Evolutionary conservation across 2,329 filamentous ascomycete species (phyloP).

Genomic region (Calonectria multiphialidica): DNA sequence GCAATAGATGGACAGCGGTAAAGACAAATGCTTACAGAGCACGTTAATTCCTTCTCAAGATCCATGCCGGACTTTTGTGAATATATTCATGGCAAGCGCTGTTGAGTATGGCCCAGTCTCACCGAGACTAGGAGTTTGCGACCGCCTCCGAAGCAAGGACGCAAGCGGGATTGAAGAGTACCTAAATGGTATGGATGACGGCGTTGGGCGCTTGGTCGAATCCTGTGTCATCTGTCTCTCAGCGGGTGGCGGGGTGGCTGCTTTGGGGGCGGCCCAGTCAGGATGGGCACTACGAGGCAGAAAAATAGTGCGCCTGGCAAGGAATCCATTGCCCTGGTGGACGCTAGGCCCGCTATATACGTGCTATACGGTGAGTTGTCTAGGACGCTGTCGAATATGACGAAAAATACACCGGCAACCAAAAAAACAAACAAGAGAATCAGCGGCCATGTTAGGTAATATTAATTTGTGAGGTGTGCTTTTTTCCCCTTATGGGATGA

Average conservation of each 20-base stretch:
- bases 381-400: not conserved
- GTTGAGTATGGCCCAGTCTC: constrained; percentile 29
- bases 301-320: constrained; percentile 28
- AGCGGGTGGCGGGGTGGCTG: constrained; percentile 39
- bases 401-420: not conserved
- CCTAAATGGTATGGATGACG: constrained; percentile 25
- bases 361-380: not conserved
- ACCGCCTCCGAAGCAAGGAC: constrained; percentile 18
- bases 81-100: constrained; percentile 59
- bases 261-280: constrained; percentile 25
- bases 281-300: constrained; percentile 7
- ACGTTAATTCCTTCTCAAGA: constrained; percentile 93
- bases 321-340: constrained; percentile 15
- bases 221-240: constrained; percentile 28
- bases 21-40: constrained; percentile 74
- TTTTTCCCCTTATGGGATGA: not conserved
- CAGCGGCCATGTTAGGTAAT: not conserved
- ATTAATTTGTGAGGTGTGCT: not conserved
- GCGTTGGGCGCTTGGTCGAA: constrained; percentile 30
- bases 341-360: constrained; percentile 12
- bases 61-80: constrained; percentile 69
- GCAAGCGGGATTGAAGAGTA: constrained; percentile 23
- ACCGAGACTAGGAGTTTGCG: constrained; percentile 20
- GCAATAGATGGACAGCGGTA: constrained; percentile 18
- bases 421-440: not conserved